Conservation (phyloP, 768 basidiomycete genomes). For the Gymnopilus junonius region DNA sequence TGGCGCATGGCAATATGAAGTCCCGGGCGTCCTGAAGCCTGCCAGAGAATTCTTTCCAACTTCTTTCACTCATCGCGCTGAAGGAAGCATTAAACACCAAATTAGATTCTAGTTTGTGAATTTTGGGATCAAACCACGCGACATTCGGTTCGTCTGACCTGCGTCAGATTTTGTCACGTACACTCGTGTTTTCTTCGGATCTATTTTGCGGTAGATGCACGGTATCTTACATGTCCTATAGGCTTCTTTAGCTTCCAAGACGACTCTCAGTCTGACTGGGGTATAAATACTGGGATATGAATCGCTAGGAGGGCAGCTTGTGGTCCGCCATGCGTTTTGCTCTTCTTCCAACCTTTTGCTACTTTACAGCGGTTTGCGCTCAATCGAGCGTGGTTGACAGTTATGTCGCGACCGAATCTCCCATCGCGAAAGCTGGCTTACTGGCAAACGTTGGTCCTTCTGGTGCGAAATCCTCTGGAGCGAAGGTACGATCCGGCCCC, state of each 20-base stretch:
- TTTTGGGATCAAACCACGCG: neutral
- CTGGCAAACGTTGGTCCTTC: conserved; percentile 73
- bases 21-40: neutral
- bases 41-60: neutral
- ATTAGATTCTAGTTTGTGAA: neutral
- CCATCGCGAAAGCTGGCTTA: conserved; percentile 67
- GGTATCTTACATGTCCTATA: neutral
- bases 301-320: neutral
- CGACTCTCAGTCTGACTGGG: neutral
- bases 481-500: conserved; percentile 37
- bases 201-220: neutral
- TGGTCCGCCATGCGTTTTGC: conserved; percentile 32
- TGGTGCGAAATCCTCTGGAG: conserved; percentile 60
- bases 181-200: conserved; percentile 4
- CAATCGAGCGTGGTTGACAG: conserved; percentile 42
- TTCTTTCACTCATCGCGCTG: neutral
- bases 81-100: neutral
- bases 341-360: conserved; percentile 32
- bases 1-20: neutral
- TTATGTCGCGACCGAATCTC: conserved; percentile 56
- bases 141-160: conserved; percentile 1
- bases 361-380: conserved; percentile 27
- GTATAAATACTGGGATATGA: conserved; percentile 1
- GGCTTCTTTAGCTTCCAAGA: neutral
- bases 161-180: neutral